Evolutionary conservation across 2,329 filamentous ascomycete species (phyloP).

Genomic region (Diaporthe longicolla): DNA sequence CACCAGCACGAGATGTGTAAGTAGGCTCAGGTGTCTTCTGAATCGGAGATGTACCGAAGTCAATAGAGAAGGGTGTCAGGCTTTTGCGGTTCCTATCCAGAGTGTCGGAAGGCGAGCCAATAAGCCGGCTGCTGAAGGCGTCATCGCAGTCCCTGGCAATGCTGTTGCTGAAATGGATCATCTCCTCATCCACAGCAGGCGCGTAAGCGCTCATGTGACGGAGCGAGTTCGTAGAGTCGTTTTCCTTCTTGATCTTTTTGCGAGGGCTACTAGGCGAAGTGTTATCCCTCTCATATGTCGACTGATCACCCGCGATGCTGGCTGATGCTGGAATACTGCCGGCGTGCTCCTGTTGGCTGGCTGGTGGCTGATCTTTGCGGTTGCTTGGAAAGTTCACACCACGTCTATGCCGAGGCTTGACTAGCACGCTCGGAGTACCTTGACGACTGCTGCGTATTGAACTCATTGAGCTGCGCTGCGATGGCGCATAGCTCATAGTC

Average conservation of each 20-base stretch:
- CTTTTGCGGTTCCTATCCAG: constrained; percentile 49
- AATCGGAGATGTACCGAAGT: constrained; percentile 51
- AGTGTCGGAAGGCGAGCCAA: constrained; percentile 50
- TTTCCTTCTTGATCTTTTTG: constrained; percentile 41
- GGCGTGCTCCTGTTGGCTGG: constrained; percentile 37
- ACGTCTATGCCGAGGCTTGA: constrained; percentile 63
- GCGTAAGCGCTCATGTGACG: constrained; percentile 21
- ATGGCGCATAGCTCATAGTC: constrained; percentile 48
- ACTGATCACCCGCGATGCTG: constrained; percentile 50
- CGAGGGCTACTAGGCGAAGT: constrained; percentile 45
- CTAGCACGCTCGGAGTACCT: constrained; percentile 58
- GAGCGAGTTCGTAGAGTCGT: constrained; percentile 31
- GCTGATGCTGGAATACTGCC: constrained; percentile 45
- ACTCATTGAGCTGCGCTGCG: constrained; percentile 60
- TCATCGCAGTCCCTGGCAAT: constrained; percentile 93
- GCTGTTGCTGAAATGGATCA: constrained; percentile 85
- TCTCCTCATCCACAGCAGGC: constrained; percentile 70
- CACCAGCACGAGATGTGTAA: constrained; percentile 22
- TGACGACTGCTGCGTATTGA: constrained; percentile 65
- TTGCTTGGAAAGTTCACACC: constrained; percentile 69
- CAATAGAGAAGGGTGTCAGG: constrained; percentile 60
- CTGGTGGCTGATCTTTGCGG: constrained; percentile 53
- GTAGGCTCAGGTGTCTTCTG: constrained; percentile 37
- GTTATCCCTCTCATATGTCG: constrained; percentile 47
- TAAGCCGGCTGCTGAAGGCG: constrained; percentile 81